Evolutionary conservation across 768 basidiomycete genomes (phyloP), one percentile per base, ranked within the genome.

Genomic region (Hericium erinaceus): DNA sequence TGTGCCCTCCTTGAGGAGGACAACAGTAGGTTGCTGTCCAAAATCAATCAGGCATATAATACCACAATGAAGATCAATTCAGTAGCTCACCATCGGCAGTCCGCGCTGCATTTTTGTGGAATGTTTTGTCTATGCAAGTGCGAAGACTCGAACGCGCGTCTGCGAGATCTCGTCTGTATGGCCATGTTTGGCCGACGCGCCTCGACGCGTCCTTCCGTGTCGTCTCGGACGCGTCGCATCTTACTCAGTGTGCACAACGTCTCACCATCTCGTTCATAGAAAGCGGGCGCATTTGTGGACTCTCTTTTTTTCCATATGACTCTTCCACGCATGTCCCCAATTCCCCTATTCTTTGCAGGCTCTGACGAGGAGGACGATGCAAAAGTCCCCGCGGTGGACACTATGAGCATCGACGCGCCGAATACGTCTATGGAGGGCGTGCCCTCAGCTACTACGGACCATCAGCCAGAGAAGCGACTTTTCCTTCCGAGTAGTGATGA

Each of bases 1-100:
- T 61, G 95, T 97, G 66, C 95, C 95, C 77, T 97, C 95, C 66
- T 89, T 83, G 48, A 98, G 84, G 73, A 98, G 89, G 68, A 98
- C 91, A 53, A 98, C 93, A 39, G 94, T 97, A 10, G 94, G 94
- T 95, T 95, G 94, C 94, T 97, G 62, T 57, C 64, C 22, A 13
- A 51, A 11, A 16, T 26, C 57, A 39, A 65, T 22, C 10, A 64
- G 63, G 54, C 69, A 59, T 46, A 38, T 40, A 11, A 7, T 41
- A 33, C 33, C 7, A 33, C 6, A 33, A 33, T 10, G 39, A 18
- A 58, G n/a, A 40, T 11, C 4, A 20, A 12, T 15, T 4, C 0
- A 5, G 46, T 15, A n/a, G 52, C 57, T 51, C 11, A 64, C 71
- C 12, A 64, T 59, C 28, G 64, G 62, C 10, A 65, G 78, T 62